Base-by-base conservation (phyloP, 257 asterid species). In the Solanum pinnatisectum region DNA sequence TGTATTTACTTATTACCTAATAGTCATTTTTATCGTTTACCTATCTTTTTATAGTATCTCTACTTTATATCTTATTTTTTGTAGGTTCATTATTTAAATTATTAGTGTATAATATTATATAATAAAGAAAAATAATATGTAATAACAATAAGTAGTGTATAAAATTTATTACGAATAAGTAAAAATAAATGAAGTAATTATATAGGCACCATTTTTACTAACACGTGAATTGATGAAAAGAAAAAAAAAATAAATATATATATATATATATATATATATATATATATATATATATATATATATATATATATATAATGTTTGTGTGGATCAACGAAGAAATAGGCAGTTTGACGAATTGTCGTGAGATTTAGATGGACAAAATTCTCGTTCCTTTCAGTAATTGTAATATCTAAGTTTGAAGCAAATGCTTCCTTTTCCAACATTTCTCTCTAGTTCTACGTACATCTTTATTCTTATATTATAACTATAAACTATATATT, bases 361-460 rank as follows among this genome's bases (percentile, higher is more conserved):
- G 65, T 79, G 84, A 27, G 84, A 79, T 79, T 15, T 42, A 44
- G 6, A 18, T 35, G 23, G 42, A 59, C 83, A n/a, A 71, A n/a
- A 22, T 70, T 49, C 86, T 84, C 56, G 84, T 22, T 88, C 25
- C 35, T 49, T 59, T 59, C 37, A 37, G 27, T 56, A 4, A 8
- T 42, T 86, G 67, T 60, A 56, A 59, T 49, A 23, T 82, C 60
- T 27, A 79, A 79, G 39, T 79, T 79, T 79, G 37, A 79, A 87
- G 77, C 84, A 82, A 86, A 85, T 87, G 95, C 92, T 93, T 91
- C 92, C 76, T 91, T 92, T 90, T 74, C 93, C 92, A 86, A 92
- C 84, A 88, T 87, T 27, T 89, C 87, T 84, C 87, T 49, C 88
- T 73, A 72, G 27, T n/a, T 72, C 4, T 72, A 72, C 79, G 71